Evolutionary conservation across 106 monocot genomes (phyloP).

Genomic region (Platanthera guangdongensis): DNA sequence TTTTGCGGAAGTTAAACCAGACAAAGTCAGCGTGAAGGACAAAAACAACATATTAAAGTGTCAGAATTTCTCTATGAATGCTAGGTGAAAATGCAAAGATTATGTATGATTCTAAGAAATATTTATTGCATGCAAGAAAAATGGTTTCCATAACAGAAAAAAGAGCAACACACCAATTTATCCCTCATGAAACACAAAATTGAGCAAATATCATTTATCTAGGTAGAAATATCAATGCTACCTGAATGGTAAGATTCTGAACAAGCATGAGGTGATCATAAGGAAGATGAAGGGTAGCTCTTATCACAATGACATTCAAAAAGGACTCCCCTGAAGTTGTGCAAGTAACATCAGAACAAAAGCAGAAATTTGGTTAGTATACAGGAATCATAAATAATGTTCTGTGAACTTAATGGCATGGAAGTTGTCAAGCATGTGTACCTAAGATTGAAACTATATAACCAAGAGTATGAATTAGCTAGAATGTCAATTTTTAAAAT

Average conservation of each 20-base stretch:
- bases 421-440: neutral
- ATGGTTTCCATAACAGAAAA: neutral
- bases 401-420: neutral
- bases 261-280: constrained; percentile 88
- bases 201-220: neutral
- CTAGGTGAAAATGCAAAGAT: neutral
- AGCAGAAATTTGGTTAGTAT: neutral
- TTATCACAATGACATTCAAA: constrained; percentile 59
- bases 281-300: constrained; percentile 73
- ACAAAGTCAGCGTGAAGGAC: neutral
- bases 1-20: neutral
- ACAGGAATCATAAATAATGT: neutral
- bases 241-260: constrained; percentile 95
- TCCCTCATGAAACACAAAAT: neutral
- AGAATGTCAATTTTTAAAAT: neutral
- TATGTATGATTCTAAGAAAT: neutral
- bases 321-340: constrained; percentile 49
- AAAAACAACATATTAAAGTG: neutral
- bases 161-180: neutral
- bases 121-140: neutral
- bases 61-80: neutral
- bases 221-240: constrained; percentile 11
- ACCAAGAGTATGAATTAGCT: neutral
- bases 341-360: neutral
- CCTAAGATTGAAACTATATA: neutral